Percentiles rank a stretch among this genome's conserved stretches.
Conservation (phyloP, 23 red algal species). For the Gracilaria gracilis region DNA sequence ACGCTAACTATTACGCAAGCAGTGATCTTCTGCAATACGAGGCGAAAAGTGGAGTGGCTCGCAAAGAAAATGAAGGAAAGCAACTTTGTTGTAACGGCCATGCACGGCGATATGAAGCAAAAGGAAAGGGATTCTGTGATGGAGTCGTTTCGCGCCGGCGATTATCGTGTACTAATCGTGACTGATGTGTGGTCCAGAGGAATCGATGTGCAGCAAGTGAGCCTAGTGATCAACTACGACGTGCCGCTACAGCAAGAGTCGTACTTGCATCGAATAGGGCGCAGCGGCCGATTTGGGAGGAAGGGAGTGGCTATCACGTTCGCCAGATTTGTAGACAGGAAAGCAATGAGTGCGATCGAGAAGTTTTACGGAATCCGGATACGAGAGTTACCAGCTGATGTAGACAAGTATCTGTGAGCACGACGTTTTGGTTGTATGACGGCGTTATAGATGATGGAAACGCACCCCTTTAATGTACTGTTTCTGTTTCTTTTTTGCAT, state of each 20-base stretch:
- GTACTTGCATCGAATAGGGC: conserved; percentile 95
- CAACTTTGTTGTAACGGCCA: conserved; percentile 76
- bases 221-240: conserved; percentile 92
- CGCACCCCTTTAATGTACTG: not conserved
- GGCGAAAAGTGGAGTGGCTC: conserved; percentile 92
- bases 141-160: conserved; percentile 75
- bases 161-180: conserved; percentile 82
- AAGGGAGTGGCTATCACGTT: conserved; percentile 91
- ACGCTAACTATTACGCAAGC: conserved; percentile 90
- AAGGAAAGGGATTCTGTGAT: conserved; percentile 76
- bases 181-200: conserved; percentile 93
- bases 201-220: conserved; percentile 92
- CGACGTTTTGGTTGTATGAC: not conserved
- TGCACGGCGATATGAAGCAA: conserved; percentile 89
- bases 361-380: conserved; percentile 87
- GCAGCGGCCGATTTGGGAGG: conserved; percentile 89
- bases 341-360: conserved; percentile 75
- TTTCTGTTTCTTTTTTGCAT: conserved; percentile 21
- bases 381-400: conserved; percentile 79
- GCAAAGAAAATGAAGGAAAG: conserved; percentile 75
- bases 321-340: conserved; percentile 54
- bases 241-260: conserved; percentile 78
- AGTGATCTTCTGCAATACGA: conserved; percentile 88
- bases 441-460: not conserved
- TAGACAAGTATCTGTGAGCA: conserved; percentile 74